A percentile compares a stretch with the other conserved stretches of the same genome.
These are phyloP conservation scores for Polygonum maritimum DNA, from an alignment of 148 eudicot genomes.

Conservation along the genomic window DNA sequence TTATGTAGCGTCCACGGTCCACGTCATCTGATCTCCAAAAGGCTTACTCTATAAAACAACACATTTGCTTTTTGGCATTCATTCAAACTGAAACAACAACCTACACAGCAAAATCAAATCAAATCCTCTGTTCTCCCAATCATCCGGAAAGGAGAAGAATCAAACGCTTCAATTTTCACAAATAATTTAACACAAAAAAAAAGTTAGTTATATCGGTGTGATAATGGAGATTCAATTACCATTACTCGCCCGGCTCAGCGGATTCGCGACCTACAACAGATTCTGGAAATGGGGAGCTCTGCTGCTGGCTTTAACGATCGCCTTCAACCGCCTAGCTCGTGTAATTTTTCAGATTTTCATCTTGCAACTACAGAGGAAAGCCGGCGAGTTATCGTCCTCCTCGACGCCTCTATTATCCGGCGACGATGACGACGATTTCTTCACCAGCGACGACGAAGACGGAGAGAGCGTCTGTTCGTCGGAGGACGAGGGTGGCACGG, in stretches of 20 bases:
- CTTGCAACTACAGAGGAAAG: conserved; percentile 18
- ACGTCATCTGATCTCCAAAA: not conserved
- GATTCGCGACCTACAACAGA: conserved; percentile 34
- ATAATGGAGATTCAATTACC: conserved; percentile 26
- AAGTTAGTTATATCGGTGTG: not conserved
- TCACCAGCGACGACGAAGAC: conserved; percentile 19
- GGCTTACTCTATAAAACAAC: not conserved
- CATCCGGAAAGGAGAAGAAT: not conserved
- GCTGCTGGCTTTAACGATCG: conserved; percentile 38
- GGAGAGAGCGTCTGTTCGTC: conserved; percentile 1
- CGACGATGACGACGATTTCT: conserved; percentile 1
- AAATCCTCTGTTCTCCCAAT: not conserved
- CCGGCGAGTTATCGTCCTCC: conserved; percentile 12
- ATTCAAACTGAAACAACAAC: not conserved
- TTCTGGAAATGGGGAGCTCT: conserved; percentile 53
- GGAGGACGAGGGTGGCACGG: conserved; percentile 1
- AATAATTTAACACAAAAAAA: no score
- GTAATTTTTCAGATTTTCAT: conserved; percentile 26
- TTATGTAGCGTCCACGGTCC: not conserved
- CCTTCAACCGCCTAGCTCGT: conserved; percentile 38
- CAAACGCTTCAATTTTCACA: not conserved
- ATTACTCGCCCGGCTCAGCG: conserved; percentile 35
- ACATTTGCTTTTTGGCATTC: not conserved
- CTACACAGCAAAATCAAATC: not conserved
- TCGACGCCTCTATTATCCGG: conserved; percentile 11